Base-by-base conservation (phyloP, 2,329 filamentous ascomycete species). In the Colletotrichum lupini region DNA sequence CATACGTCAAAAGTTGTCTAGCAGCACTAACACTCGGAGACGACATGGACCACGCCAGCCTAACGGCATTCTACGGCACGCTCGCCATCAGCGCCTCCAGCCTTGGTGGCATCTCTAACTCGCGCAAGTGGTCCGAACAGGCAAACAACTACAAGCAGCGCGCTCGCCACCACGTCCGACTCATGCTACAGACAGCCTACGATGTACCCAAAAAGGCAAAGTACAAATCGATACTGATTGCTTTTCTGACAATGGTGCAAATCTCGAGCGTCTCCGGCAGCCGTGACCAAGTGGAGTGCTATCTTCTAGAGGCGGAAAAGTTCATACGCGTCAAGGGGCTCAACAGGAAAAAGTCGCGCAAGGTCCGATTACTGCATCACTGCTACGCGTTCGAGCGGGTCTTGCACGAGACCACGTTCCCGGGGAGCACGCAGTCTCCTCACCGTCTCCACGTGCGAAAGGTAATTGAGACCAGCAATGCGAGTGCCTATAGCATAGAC, bases 311-410 rank as follows among this genome's bases (percentile, higher is more conserved):
- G 70, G 79, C 82, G 1, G 83, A 85, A 66, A 83, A 82, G 59
- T 81, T 84, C 42, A 82, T 85, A 22, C 79, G 82, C 1, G 61
- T 83, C 5, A 78, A 78, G 28, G 83, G 83, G 0, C 77, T 85
- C 7, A 78, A 78, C 37, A 77, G 79, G 5, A 78, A 74, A 32
- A 84, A 85, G 73, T 85, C 83, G 11, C 80, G 83, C 26, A 85
- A 84, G 57, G 79, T 83, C 7, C 80, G 83, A 2, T 74, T 85
- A 3, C 79, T 85, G 1, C 84, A 85, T 75, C 83, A 85, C 68
- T 84, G 82, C 73, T 85, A 85, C 69, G 80, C 77, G 4, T 85
- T 81, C 61, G 78, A 82, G 65, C 79, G 83, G 1, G 78, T 85
- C 14, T 78, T 84, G 52, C 79, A 85, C 72, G 83, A 85, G 74